These are phyloP conservation scores for Bonia amplexicaulis DNA, from an alignment of 176 grass and related monocot species.

Conservation along the genomic window DNA sequence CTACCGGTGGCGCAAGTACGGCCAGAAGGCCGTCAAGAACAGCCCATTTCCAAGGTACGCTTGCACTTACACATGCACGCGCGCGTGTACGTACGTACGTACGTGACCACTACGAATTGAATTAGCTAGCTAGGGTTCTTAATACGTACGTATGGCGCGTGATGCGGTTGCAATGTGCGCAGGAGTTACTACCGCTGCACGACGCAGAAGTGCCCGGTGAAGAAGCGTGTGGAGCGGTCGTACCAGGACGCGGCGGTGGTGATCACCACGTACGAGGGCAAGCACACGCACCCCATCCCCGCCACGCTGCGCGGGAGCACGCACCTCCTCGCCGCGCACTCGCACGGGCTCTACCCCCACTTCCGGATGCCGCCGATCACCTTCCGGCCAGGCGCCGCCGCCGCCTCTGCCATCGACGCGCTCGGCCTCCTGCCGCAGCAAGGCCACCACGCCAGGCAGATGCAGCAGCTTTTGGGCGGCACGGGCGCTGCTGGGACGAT, in stretches of 20 bases:
- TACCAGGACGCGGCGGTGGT: conserved; percentile 69
- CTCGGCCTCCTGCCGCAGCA: conserved; percentile 20
- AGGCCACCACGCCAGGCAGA: conserved; percentile 14
- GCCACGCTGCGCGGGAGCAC: conserved; percentile 64
- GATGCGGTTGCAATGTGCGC: not conserved
- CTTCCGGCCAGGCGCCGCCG: not conserved
- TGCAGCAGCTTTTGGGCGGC: not conserved
- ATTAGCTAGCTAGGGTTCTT: not conserved
- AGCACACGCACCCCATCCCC: conserved; percentile 78
- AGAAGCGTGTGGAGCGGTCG: conserved; percentile 98
- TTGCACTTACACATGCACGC: not conserved
- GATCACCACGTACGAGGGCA: conserved; percentile 96
- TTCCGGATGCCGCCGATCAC: conserved; percentile 4
- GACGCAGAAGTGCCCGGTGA: conserved; percentile 90
- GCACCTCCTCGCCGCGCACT: conserved; percentile 49
- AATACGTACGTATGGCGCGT: not conserved
- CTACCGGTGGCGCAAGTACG: conserved; percentile 95
- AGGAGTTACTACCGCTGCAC: conserved; percentile 99
- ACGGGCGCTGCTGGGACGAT: not conserved
- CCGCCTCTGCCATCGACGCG: conserved; percentile 7
- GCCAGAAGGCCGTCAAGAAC: conserved; percentile 98
- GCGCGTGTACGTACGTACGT: not conserved
- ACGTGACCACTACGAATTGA: not conserved
- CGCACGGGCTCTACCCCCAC: conserved; percentile 23
- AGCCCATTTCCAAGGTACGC: conserved; percentile 82